Evolutionary conservation across 768 basidiomycete genomes (phyloP).

Genomic region (Tricholoma sp.): DNA sequence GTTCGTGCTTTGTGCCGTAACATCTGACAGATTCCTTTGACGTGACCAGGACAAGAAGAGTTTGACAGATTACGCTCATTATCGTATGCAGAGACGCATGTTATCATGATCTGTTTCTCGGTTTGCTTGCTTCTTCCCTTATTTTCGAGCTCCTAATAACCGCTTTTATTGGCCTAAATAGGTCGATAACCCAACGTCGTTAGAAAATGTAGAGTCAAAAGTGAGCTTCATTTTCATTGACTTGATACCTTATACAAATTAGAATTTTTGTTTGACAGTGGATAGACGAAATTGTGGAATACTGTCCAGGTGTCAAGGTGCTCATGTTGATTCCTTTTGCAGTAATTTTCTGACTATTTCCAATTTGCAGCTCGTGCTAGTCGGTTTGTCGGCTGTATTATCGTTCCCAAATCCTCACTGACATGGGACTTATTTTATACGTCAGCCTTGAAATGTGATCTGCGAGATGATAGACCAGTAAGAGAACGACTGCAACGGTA

Average conservation of each 20-base stretch:
- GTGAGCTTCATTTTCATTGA: constrained; percentile 29
- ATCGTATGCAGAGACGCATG: constrained; percentile 96
- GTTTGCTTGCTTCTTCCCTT: constrained; percentile 33
- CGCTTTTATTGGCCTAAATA: constrained; percentile 19
- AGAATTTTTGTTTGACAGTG: constrained; percentile 49
- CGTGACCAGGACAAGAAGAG: constrained; percentile 78
- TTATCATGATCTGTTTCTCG: constrained; percentile 95
- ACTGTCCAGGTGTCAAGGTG: constrained; percentile 94
- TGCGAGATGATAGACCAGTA: constrained; percentile 76
- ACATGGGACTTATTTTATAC: not conserved
- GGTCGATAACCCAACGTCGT: constrained; percentile 92
- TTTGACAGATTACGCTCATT: constrained; percentile 91
- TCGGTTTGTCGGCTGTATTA: constrained; percentile 56
- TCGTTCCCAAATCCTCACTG: constrained; percentile 1
- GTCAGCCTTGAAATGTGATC: constrained; percentile 90
- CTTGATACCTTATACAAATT: not conserved
- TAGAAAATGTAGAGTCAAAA: constrained; percentile 96
- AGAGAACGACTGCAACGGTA: constrained; percentile 70
- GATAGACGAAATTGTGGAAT: constrained; percentile 88
- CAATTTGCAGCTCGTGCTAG: constrained; percentile 66
- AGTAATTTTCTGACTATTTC: constrained; percentile 4
- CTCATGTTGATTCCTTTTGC: constrained; percentile 12
- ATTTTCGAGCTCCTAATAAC: constrained; percentile 8
- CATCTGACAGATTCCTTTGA: constrained; percentile 11
- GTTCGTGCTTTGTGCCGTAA: constrained; percentile 26